Percentiles rank a stretch among this genome's conserved stretches.
Evolutionary conservation across 169 alveolate species (phyloP).

Genomic region (Cryptosporidium baileyi): DNA sequence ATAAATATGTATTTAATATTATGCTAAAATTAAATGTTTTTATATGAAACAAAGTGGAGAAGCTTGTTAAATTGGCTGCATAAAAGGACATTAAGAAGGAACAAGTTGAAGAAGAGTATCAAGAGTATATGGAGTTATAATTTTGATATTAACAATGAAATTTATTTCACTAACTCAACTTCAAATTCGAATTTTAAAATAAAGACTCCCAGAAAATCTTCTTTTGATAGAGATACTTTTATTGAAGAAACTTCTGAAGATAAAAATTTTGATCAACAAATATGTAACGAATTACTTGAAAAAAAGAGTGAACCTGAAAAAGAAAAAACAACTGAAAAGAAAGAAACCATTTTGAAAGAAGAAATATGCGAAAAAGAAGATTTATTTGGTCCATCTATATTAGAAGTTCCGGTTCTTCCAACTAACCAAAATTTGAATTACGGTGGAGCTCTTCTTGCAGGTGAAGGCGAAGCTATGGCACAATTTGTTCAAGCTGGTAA

Average conservation of each 20-base stretch:
- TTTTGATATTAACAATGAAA: background rate
- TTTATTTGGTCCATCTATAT: conserved; percentile 6
- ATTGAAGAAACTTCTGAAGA: conserved; percentile 17
- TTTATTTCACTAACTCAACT: background rate
- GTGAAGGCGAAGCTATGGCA: conserved; percentile 87
- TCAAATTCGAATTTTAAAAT: too few species aligned
- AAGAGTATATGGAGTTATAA: conserved; percentile 12
- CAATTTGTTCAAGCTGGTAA: conserved; percentile 86
- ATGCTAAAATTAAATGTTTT: background rate
- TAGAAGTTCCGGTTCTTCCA: background rate
- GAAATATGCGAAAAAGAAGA: background rate
- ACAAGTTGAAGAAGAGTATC: background rate
- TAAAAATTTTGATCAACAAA: background rate
- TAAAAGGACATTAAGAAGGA: conserved; percentile 36
- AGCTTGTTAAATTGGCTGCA: conserved; percentile 16
- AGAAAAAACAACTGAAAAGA: background rate
- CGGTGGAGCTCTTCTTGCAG: conserved; percentile 74
- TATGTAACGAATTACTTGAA: background rate
- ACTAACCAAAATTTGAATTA: conserved; percentile 57
- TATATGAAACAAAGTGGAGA: background rate
- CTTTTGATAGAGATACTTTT: conserved; percentile 39
- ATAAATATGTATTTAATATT: background rate
- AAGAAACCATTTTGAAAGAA: background rate
- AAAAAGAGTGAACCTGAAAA: background rate
- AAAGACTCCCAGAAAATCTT: background rate